Conservation (phyloP, 2,329 filamentous ascomycete genomes). For the Aspergillus sp. region DNA sequence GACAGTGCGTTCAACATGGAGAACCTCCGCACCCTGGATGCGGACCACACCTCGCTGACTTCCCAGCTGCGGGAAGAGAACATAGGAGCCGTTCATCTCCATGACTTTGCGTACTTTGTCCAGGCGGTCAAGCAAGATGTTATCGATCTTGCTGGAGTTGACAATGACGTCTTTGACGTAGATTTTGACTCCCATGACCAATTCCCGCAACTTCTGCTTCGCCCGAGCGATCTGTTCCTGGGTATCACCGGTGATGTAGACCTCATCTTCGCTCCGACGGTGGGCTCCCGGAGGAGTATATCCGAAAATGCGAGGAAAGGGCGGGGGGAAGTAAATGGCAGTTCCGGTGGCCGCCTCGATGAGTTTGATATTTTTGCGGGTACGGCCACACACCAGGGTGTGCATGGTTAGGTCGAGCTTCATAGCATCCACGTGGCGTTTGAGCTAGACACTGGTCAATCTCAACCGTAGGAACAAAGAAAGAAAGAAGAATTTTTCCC, state of each 20-base stretch:
- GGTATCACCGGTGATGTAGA: conserved; percentile 91
- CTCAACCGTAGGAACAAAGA: conserved; percentile 4
- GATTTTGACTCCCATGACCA: conserved; percentile 75
- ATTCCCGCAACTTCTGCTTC: conserved; percentile 86
- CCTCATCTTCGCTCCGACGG: conserved; percentile 79
- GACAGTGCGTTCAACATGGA: conserved; percentile 92
- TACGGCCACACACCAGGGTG: conserved; percentile 86
- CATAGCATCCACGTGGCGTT: conserved; percentile 68
- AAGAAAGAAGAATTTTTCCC: neutral
- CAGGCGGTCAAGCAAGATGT: conserved; percentile 81
- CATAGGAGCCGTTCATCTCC: conserved; percentile 92
- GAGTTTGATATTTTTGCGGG: conserved; percentile 94
- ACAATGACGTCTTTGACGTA: conserved; percentile 91
- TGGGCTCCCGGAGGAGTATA: conserved; percentile 81
- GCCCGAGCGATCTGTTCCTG: conserved; percentile 81
- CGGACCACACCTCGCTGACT: conserved; percentile 80
- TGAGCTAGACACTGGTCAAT: conserved; percentile 40
- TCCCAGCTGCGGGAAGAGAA: conserved; percentile 84
- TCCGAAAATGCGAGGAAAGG: conserved; percentile 86
- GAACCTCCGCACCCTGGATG: conserved; percentile 87
- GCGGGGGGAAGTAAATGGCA: conserved; percentile 95
- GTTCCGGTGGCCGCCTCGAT: conserved; percentile 95
- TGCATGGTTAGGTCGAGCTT: conserved; percentile 85
- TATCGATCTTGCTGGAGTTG: conserved; percentile 89
- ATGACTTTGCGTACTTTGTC: conserved; percentile 98